phyloP scores from a whole-genome alignment of 495 filamentous ascomycete genomes.

The Penicillium robsamsonii region DNA sequence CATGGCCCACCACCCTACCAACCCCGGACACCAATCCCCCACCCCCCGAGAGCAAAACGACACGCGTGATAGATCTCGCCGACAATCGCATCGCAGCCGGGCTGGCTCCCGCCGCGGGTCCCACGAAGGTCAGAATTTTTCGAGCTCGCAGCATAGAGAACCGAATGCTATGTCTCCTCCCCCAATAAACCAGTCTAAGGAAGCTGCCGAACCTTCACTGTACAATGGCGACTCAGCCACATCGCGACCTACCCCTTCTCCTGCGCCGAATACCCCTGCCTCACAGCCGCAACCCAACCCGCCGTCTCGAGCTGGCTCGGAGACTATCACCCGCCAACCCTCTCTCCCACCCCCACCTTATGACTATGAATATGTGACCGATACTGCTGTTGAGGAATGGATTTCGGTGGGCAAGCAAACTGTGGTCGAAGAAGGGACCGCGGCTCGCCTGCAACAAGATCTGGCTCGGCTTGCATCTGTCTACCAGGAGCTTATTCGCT shows the following conservation, averaged over 20 bases:
- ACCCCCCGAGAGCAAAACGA: slow-evolving; percentile 44
- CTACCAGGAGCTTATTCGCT: slow-evolving; percentile 80
- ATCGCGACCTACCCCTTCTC: slow-evolving; percentile 24
- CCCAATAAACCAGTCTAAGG: slow-evolving; percentile 28
- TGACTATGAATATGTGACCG: slow-evolving; percentile 58
- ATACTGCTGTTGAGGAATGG: slow-evolving; percentile 51
- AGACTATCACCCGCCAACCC: slow-evolving; percentile 20
- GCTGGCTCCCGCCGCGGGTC: slow-evolving; percentile 33
- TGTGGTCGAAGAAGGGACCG: slow-evolving; percentile 44
- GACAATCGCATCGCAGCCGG: slow-evolving; percentile 44
- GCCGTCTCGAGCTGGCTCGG: slow-evolving; percentile 18
- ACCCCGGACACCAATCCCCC: slow-evolving; percentile 32
- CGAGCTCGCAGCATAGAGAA: slow-evolving; percentile 32
- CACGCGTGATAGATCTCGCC: slow-evolving; percentile 43
- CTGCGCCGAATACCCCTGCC: slow-evolving; percentile 28
- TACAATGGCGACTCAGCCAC: slow-evolving; percentile 24
- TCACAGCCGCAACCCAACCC: slow-evolving; percentile 25
- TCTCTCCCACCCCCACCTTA: slow-evolving; percentile 37
- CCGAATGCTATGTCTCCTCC: slow-evolving; percentile 41
- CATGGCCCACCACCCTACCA: slow-evolving; percentile 52
- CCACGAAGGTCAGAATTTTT: slow-evolving; percentile 34
- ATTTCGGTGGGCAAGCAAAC: slow-evolving; percentile 41
- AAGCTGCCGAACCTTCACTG: slow-evolving; percentile 25
- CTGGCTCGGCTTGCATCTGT: slow-evolving; percentile 61
- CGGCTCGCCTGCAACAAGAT: slow-evolving; percentile 64